Evolutionary conservation across 139 green algal species (phyloP).

Genomic region (Asterochloris sp.): DNA sequence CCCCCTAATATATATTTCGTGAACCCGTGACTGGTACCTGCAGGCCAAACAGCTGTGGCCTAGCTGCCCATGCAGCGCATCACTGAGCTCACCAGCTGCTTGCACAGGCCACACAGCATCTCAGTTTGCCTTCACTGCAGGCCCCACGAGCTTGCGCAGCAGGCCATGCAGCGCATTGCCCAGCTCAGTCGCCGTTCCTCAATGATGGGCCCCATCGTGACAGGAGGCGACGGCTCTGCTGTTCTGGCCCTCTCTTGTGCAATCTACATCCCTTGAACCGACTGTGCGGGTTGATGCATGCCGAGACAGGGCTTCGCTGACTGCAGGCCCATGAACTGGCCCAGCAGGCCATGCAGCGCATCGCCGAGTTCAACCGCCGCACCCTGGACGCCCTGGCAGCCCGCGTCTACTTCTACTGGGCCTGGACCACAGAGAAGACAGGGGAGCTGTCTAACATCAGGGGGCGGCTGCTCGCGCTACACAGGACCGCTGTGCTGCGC

Average conservation of each 20-base stretch:
- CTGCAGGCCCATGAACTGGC: conserved; percentile 55
- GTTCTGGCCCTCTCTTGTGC: no score
- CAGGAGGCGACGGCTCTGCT: no score
- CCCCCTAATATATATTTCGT: no score
- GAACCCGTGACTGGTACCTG: no score
- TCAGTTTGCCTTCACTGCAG: conserved; percentile 21
- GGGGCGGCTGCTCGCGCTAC: conserved; percentile 76
- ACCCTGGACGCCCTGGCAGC: conserved; percentile 90
- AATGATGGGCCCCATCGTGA: no score
- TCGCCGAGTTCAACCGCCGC: conserved; percentile 79
- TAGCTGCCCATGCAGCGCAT: no score
- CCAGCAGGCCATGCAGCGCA: conserved; percentile 44
- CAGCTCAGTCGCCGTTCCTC: conserved; percentile 86
- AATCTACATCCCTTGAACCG: no score
- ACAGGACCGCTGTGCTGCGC: conserved; percentile 84
- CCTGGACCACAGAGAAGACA: conserved; percentile 68
- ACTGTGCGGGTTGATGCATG: no score
- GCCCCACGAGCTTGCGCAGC: conserved; percentile 45
- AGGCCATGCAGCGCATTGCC: conserved; percentile 51
- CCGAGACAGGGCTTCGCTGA: neutral
- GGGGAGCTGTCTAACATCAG: conserved; percentile 72
- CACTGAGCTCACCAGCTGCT: no score
- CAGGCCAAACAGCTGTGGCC: no score
- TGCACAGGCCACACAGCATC: no score
- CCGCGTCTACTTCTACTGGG: conserved; percentile 91